Conservation (phyloP, 345 rosid species). For the Eutrema heterophyllum region DNA sequence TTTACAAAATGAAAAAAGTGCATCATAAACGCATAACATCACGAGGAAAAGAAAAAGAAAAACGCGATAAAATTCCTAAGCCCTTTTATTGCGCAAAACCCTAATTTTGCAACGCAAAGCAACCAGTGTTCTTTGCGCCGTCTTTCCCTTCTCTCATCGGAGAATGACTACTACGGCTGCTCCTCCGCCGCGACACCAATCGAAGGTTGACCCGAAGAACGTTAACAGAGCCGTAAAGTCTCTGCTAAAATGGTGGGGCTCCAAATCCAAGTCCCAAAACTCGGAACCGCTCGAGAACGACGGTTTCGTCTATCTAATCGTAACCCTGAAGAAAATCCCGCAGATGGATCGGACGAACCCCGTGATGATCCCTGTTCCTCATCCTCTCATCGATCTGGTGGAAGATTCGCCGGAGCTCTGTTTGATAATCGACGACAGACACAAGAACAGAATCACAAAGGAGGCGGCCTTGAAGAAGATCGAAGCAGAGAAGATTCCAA, state of each 20-base stretch:
- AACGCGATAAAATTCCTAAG: background rate
- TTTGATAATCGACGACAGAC: conserved; percentile 61
- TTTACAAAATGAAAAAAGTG: background rate
- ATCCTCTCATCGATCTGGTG: conserved; percentile 36
- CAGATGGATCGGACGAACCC: conserved; percentile 48
- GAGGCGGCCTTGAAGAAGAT: conserved; percentile 59
- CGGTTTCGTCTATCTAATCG: conserved; percentile 51
- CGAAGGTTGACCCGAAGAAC: conserved; percentile 25
- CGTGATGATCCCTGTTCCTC: conserved; percentile 48
- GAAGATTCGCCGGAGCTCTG: conserved; percentile 47
- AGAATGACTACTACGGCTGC: conserved; percentile 8
- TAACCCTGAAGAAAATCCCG: conserved; percentile 59
- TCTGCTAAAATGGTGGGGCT: conserved; percentile 53
- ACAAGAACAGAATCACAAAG: conserved; percentile 61
- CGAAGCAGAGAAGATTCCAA: conserved; percentile 40
- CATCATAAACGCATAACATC: background rate
- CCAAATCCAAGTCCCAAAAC: conserved; percentile 38
- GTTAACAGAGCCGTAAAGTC: conserved; percentile 53
- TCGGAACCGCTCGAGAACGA: conserved; percentile 50
- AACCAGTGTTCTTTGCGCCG: background rate
- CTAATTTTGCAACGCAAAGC: conserved; percentile 6
- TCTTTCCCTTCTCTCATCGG: conserved; percentile 6
- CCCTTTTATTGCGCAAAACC: background rate
- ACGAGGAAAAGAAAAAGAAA: background rate
- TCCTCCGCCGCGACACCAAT: conserved; percentile 1